Evolutionary conservation across 805 yeast species (phyloP).

Genomic region (Candida insectorum): DNA sequence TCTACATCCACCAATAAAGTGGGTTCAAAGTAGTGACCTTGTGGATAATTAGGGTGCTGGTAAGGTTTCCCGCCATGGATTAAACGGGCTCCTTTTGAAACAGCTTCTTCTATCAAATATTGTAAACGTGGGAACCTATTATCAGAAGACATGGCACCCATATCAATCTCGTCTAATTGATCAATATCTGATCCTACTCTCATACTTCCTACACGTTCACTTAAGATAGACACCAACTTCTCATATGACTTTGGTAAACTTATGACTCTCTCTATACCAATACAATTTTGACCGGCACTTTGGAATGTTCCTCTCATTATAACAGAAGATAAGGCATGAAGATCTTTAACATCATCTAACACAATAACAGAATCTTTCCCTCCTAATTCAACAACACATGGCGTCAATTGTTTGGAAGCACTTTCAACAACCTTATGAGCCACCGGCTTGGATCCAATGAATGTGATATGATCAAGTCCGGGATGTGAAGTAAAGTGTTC

Average conservation of each 20-base stretch:
- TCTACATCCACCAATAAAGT: conserved; percentile 83
- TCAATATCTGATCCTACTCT: conserved; percentile 91
- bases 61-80: conserved; percentile 78
- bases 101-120: conserved; percentile 67
- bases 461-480: conserved; percentile 82
- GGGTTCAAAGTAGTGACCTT: conserved; percentile 91
- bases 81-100: conserved; percentile 73
- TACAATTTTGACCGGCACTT: conserved; percentile 96
- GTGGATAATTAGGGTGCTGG: conserved; percentile 89
- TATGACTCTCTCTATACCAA: conserved; percentile 93
- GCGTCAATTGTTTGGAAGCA: conserved; percentile 85
- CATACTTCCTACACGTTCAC: conserved; percentile 54
- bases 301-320: conserved; percentile 95
- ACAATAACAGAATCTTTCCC: conserved; percentile 93
- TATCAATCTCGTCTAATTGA: conserved; percentile 83
- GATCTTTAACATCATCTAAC: conserved; percentile 70
- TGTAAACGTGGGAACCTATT: conserved; percentile 70
- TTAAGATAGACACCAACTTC: conserved; percentile 52
- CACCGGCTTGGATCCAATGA: conserved; percentile 93
- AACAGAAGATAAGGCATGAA: conserved; percentile 58
- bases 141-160: conserved; percentile 93
- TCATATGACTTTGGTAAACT: conserved; percentile 72
- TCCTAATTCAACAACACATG: conserved; percentile 93
- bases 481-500: conserved; percentile 83
- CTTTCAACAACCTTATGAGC: conserved; percentile 83